Evolutionary conservation across 106 monocot genomes (phyloP).

Genomic region (Alisma plantagoaquatica): DNA sequence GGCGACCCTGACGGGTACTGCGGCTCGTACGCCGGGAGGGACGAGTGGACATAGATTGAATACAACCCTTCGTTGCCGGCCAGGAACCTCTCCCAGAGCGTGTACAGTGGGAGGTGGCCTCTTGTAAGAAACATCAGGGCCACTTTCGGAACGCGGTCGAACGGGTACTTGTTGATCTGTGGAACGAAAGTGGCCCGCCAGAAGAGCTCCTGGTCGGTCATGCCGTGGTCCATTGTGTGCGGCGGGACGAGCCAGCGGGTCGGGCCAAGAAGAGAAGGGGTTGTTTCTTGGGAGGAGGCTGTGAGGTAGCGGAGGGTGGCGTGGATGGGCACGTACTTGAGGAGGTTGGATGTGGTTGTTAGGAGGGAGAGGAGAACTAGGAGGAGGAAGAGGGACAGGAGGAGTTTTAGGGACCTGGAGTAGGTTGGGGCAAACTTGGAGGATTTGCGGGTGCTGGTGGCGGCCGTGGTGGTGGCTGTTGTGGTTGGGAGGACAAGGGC

Average conservation of each 20-base stretch:
- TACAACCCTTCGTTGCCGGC: slow-evolving; percentile 6
- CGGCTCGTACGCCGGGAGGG: slow-evolving; percentile 1
- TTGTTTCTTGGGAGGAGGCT: too few species aligned
- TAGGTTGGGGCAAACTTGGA: too few species aligned
- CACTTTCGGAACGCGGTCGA: slow-evolving; percentile 3
- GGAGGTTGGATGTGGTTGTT: too few species aligned
- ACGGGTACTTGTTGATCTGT: slow-evolving; percentile 4
- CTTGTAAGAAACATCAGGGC: slow-evolving; percentile 10
- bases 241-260: slow-evolving; percentile 5
- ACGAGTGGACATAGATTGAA: slow-evolving; percentile 9
- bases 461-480: too few species aligned
- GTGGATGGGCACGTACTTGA: too few species aligned
- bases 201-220: slow-evolving; percentile 10
- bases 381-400: too few species aligned
- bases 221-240: neutral
- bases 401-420: too few species aligned
- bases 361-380: too few species aligned
- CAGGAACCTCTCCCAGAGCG: slow-evolving; percentile 8
- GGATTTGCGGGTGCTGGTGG: too few species aligned
- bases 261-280: too few species aligned
- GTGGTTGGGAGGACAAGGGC: too few species aligned
- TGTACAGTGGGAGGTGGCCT: slow-evolving; percentile 6
- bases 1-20: slow-evolving; percentile 1
- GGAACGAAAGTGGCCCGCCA: slow-evolving; percentile 6
- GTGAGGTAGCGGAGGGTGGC: too few species aligned